phyloP scores from a whole-genome alignment of 2,329 filamentous ascomycete genomes.

The Epichloe aotearoae region DNA sequence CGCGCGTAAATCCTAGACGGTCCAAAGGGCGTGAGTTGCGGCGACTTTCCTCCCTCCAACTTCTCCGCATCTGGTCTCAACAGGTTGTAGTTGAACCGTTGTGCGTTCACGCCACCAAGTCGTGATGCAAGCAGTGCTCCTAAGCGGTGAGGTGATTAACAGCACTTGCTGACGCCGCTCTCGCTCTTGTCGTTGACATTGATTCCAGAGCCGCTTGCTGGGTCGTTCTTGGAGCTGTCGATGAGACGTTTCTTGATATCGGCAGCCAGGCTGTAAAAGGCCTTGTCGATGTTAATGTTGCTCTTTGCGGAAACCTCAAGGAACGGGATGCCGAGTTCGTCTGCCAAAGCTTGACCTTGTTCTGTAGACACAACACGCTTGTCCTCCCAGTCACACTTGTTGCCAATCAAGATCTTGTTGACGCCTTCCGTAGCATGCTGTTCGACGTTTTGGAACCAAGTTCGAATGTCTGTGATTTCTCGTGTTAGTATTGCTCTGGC shows the following conservation, averaged over 20 bases:
- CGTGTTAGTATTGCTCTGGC: not conserved
- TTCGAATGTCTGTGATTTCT: constrained; percentile 73
- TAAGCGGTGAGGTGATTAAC: not conserved
- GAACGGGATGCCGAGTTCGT: constrained; percentile 95
- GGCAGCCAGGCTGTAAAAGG: constrained; percentile 86
- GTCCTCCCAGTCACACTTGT: constrained; percentile 99
- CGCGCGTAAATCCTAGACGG: not conserved
- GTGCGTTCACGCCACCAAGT: not conserved
- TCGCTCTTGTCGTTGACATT: constrained; percentile 54
- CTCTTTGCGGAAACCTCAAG: constrained; percentile 97
- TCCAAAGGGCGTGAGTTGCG: not conserved
- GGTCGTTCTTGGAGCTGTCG: constrained; percentile 73
- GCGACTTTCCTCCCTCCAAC: not conserved
- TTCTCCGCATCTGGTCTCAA: not conserved
- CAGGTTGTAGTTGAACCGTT: not conserved
- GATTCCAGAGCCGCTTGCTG: constrained; percentile 44
- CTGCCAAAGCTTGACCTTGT: constrained; percentile 81
- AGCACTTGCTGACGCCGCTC: constrained; percentile 52
- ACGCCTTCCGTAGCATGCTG: constrained; percentile 97
- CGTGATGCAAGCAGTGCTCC: not conserved
- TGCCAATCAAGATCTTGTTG: constrained; percentile 98
- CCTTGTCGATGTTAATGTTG: constrained; percentile 99
- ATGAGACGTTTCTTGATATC: constrained; percentile 99
- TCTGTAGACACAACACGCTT: constrained; percentile 91
- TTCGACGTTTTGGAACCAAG: constrained; percentile 98